Percentiles rank a stretch among this genome's conserved stretches.
These are phyloP conservation scores for Pisolithus tinctorius DNA, from an alignment of 768 basidiomycete genomes.

Conservation along the genomic window DNA sequence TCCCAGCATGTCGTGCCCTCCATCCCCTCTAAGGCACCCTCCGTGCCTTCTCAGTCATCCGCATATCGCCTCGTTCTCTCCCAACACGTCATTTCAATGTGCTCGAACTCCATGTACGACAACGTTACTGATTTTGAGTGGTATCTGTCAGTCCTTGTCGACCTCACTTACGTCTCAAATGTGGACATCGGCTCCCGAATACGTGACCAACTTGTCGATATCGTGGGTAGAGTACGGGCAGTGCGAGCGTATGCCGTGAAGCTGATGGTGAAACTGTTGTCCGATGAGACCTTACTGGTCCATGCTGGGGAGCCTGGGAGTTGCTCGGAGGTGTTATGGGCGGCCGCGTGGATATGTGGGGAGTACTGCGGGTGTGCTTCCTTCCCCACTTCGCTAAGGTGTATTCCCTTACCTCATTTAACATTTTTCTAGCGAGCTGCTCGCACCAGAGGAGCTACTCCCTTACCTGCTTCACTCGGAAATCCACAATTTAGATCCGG, in stretches of 20 bases:
- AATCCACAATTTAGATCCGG: conserved; percentile 49
- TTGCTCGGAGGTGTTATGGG: conserved; percentile 84
- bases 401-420: neutral
- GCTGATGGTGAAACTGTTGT: conserved; percentile 74
- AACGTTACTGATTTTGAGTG: conserved; percentile 93
- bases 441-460: conserved; percentile 69
- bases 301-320: conserved; percentile 63
- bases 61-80: conserved; percentile 83
- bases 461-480: conserved; percentile 60
- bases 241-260: conserved; percentile 75
- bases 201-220: conserved; percentile 79
- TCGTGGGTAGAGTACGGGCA: conserved; percentile 73
- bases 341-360: conserved; percentile 94
- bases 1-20: conserved; percentile 45
- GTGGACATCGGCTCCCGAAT: conserved; percentile 75
- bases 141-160: conserved; percentile 93
- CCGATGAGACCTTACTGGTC: conserved; percentile 67
- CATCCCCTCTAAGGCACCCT: conserved; percentile 31
- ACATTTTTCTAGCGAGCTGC: conserved; percentile 51
- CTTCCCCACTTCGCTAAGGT: neutral
- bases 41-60: conserved; percentile 62
- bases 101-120: conserved; percentile 76
- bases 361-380: conserved; percentile 80
- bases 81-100: conserved; percentile 79
- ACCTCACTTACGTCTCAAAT: conserved; percentile 81